Evolutionary conservation across 2,329 filamentous ascomycete species (phyloP).

Genomic region (Domatiomyces catenatus): DNA sequence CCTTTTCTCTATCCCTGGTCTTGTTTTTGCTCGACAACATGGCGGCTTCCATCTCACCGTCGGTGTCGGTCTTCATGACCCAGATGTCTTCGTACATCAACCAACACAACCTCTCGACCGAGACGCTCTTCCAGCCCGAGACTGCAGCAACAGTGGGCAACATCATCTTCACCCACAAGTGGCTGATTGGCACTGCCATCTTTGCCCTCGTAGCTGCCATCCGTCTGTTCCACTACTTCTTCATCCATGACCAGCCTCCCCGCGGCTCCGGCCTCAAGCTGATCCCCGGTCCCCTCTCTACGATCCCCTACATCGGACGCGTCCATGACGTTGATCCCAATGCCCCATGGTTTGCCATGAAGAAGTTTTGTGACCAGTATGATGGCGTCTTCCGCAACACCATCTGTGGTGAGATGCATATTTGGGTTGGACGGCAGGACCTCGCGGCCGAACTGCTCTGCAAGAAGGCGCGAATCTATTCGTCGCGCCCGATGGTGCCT

Average conservation of each 20-base stretch:
- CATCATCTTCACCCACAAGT: slow-evolving; percentile 17
- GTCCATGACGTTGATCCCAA: slow-evolving; percentile 19
- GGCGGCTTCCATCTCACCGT: slow-evolving; percentile 18
- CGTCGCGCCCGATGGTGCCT: slow-evolving; percentile 16
- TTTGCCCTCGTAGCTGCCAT: slow-evolving; percentile 14
- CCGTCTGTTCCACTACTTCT: slow-evolving; percentile 27
- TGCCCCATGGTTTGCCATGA: slow-evolving; percentile 18
- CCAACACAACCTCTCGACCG: slow-evolving; percentile 12
- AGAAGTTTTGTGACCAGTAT: slow-evolving; percentile 16
- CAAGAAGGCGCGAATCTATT: slow-evolving; percentile 19
- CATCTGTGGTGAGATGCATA: slow-evolving; percentile 19
- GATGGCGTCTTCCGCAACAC: slow-evolving; percentile 16
- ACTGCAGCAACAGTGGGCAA: slow-evolving; percentile 11
- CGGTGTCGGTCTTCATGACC: slow-evolving; percentile 20
- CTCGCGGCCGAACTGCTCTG: slow-evolving; percentile 17
- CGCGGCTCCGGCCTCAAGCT: slow-evolving; percentile 15
- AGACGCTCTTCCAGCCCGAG: slow-evolving; percentile 17
- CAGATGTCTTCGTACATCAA: slow-evolving; percentile 14
- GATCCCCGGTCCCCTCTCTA: slow-evolving; percentile 14
- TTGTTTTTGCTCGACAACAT: slow-evolving; percentile 2
- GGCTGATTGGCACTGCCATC: slow-evolving; percentile 17
- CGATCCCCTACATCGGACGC: slow-evolving; percentile 17
- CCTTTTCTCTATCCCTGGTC: background rate
- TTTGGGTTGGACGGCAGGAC: slow-evolving; percentile 16
- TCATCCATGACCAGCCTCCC: slow-evolving; percentile 14